Evolutionary conservation across 169 alveolate genomes (phyloP).

Genomic region (Besnoitia besnoiti): DNA sequence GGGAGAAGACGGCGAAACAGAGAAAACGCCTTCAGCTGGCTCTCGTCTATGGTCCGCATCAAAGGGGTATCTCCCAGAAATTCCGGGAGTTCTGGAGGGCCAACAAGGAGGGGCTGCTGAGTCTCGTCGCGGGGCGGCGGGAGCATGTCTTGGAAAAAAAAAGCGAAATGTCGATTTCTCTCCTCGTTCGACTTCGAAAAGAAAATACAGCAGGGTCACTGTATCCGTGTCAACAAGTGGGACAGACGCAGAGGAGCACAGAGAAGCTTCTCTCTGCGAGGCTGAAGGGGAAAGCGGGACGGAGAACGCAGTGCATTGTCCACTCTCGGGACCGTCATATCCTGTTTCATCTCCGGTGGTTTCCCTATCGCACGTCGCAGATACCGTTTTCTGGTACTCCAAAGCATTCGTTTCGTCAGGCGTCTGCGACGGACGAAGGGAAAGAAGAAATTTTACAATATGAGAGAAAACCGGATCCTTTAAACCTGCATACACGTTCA

Average conservation of each 20-base stretch:
- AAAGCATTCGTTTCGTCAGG: not conserved
- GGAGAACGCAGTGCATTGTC: too few species aligned
- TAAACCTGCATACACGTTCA: conserved; percentile 50
- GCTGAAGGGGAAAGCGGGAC: too few species aligned
- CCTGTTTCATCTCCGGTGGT: too few species aligned
- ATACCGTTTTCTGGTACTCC: too few species aligned
- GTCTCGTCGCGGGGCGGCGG: conserved; percentile 21
- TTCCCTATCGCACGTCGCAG: too few species aligned
- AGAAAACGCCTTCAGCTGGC: not conserved
- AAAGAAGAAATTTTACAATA: conserved; percentile 46
- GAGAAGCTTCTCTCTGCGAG: too few species aligned
- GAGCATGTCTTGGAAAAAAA: not conserved
- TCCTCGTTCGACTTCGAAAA: conserved; percentile 7
- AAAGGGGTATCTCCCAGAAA: not conserved
- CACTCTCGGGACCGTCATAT: too few species aligned
- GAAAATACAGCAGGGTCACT: not conserved
- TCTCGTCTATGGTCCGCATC: conserved; percentile 5
- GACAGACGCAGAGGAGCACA: not conserved
- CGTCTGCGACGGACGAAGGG: conserved; percentile 33
- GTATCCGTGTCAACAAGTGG: conserved; percentile 31
- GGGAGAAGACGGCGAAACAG: conserved; percentile 17
- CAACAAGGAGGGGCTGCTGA: conserved; percentile 41
- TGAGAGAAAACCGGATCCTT: conserved; percentile 48
- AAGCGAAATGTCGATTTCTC: not conserved
- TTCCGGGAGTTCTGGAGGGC: conserved; percentile 32